phyloP scores from a whole-genome alignment of 2,329 filamentous ascomycete genomes.

The Fusarium solani-melongenae region DNA sequence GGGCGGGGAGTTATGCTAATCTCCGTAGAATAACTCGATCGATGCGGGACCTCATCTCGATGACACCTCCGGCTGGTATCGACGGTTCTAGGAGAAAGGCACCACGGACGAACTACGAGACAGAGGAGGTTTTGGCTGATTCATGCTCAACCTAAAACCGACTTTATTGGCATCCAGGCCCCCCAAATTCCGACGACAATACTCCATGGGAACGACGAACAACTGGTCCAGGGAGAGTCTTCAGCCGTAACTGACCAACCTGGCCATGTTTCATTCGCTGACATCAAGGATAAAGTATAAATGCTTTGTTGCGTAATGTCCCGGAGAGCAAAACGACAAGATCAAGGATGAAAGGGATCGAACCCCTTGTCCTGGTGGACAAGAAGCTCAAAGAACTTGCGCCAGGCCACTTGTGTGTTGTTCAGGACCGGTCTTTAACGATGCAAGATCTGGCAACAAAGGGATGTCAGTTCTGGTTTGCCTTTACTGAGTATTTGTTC shows the following conservation, averaged over 20 bases:
- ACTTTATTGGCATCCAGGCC: neutral
- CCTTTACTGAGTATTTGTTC: constrained; percentile 6
- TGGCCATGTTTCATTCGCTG: neutral
- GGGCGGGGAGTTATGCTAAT: neutral
- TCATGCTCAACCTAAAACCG: neutral
- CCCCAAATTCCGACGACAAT: neutral
- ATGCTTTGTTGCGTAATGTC: neutral
- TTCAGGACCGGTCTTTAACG: constrained; percentile 3
- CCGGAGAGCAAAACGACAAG: neutral
- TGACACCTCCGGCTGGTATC: neutral
- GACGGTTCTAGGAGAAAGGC: neutral
- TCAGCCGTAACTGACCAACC: neutral
- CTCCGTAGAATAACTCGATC: neutral
- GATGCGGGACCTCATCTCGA: neutral
- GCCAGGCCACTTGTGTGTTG: constrained; percentile 1
- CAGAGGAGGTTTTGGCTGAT: neutral
- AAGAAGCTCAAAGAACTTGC: neutral
- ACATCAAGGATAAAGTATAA: constrained; percentile 1
- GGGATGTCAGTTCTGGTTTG: neutral
- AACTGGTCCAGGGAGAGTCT: neutral
- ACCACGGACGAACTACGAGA: neutral
- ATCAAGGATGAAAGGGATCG: neutral
- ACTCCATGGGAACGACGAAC: neutral
- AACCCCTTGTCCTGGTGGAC: neutral
- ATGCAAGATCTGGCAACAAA: constrained; percentile 7